phyloP scores from a whole-genome alignment of 192 early-diverging fungal genomes.

The Geosiphon pyriformis region DNA sequence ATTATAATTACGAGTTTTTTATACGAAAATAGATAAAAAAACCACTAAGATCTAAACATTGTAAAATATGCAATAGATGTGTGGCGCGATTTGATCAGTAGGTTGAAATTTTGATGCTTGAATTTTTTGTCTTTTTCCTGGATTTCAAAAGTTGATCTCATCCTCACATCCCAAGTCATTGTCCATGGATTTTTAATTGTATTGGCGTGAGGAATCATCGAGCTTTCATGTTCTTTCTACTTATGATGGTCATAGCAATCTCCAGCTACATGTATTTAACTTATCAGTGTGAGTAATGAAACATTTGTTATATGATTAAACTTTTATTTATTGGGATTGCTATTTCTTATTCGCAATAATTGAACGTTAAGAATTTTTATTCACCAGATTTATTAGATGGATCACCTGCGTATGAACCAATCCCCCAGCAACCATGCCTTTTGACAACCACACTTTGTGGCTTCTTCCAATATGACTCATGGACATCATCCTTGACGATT shows the following conservation, averaged over 20 bases:
- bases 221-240: constrained; percentile 76
- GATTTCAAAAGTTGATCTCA: not conserved
- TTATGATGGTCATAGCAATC: constrained; percentile 57
- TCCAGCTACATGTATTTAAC: constrained; percentile 56
- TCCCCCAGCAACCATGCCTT: constrained; percentile 50
- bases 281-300: constrained; percentile 53
- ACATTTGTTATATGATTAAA: not conserved
- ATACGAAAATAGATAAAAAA: constrained; percentile 51
- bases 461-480: constrained; percentile 69
- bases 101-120: constrained; percentile 19
- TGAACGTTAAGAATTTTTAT: not conserved
- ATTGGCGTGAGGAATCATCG: constrained; percentile 87
- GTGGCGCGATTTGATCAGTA: constrained; percentile 92
- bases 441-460: constrained; percentile 59
- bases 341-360: not conserved
- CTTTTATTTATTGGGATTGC: too few relatives aligned
- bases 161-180: constrained; percentile 54
- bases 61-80: constrained; percentile 87
- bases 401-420: constrained; percentile 49
- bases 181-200: constrained; percentile 97
- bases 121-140: not conserved
- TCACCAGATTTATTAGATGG: constrained; percentile 37
- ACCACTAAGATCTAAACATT: constrained; percentile 92
- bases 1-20: not conserved
- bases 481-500: constrained; percentile 57